Evolutionary conservation across 192 early-diverging fungal genomes (phyloP), one percentile per base, ranked within the genome.

Genomic region (Coemansia sp.): DNA sequence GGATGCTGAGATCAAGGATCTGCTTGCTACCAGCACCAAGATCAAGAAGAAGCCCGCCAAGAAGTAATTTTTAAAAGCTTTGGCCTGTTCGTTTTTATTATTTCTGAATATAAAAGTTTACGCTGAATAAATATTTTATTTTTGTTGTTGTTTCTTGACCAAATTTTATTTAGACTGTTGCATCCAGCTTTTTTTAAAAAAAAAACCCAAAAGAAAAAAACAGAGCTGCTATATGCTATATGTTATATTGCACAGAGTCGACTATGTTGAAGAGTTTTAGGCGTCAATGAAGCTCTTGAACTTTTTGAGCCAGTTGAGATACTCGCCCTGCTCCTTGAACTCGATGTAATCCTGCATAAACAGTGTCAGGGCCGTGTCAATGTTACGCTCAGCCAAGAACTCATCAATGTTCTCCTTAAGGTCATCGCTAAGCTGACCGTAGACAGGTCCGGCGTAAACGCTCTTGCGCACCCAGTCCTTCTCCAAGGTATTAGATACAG

Each of bases 251-350:
- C n/a, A n/a, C n/a, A n/a, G n/a, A n/a, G n/a, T n/a, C n/a, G n/a
- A n/a, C n/a, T n/a, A n/a, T n/a, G n/a, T n/a, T n/a, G n/a, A n/a
- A n/a, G n/a, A n/a, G 30, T 5, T 11, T 32, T 45, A 73, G 23
- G 82, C 77, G 25, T 80, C 62, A 43, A 98, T 81, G 65, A 94
- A 95, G 18, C 77, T 71, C 51, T 82, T 83, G 47, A 95, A 83
- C 27, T 84, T 80, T 50, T 85, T 73, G 26, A 98, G 72, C 95
- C 95, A 98, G 55, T 79, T 63, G 11, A 81, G 60, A 67, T 98
- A 98, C 80, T 98, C 95, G 50, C 82, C 72, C 79, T 95, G 92
- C 80, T 98, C 95, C 84, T 96, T 98, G 79, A 80, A 81, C 78
- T 93, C 91, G 52, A 94, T 81, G 74, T 89, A 98, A 58, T 81